These are phyloP conservation scores for Magnolia kwangsiensis DNA, from an alignment of 164 flowering plant species.

Conservation along the genomic window DNA sequence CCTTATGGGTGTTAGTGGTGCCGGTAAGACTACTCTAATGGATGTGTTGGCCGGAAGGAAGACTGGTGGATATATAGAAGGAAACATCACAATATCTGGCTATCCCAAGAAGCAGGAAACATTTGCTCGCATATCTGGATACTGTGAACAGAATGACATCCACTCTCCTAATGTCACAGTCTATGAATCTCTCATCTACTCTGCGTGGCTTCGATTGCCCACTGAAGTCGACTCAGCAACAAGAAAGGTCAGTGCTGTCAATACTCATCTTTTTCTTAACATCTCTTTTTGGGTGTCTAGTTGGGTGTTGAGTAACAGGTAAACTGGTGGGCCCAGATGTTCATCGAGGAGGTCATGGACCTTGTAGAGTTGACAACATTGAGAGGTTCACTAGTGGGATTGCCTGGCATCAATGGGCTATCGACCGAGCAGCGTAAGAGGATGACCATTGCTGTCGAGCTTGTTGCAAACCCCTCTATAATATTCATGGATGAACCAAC, in stretches of 20 bases:
- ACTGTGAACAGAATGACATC: slow-evolving; percentile 55
- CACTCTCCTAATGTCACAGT: slow-evolving; percentile 51
- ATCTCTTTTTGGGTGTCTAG: not conserved
- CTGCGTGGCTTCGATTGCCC: slow-evolving; percentile 51
- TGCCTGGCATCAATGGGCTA: slow-evolving; percentile 43
- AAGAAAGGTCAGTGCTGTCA: slow-evolving; percentile 27
- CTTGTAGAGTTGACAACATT: slow-evolving; percentile 42
- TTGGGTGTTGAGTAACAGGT: not conserved
- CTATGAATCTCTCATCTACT: slow-evolving; percentile 43
- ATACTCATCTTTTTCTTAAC: not conserved
- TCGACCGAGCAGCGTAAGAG: slow-evolving; percentile 50
- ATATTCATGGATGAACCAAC: slow-evolving; percentile 62
- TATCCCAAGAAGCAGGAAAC: slow-evolving; percentile 49
- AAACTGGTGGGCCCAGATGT: slow-evolving; percentile 28
- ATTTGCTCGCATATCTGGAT: slow-evolving; percentile 50
- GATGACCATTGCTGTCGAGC: slow-evolving; percentile 55
- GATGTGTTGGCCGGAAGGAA: slow-evolving; percentile 58
- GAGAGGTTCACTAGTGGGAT: slow-evolving; percentile 36
- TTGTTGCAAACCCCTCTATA: slow-evolving; percentile 54
- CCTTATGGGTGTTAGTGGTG: slow-evolving; percentile 58
- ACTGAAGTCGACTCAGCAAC: slow-evolving; percentile 25
- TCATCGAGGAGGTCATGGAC: slow-evolving; percentile 51
- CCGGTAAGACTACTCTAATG: slow-evolving; percentile 55
- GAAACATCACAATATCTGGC: slow-evolving; percentile 42
- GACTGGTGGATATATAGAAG: slow-evolving; percentile 45